Evolutionary conservation across 805 yeast species (phyloP), one percentile per base, ranked within the genome.

Genomic region (Candida quercuum): DNA sequence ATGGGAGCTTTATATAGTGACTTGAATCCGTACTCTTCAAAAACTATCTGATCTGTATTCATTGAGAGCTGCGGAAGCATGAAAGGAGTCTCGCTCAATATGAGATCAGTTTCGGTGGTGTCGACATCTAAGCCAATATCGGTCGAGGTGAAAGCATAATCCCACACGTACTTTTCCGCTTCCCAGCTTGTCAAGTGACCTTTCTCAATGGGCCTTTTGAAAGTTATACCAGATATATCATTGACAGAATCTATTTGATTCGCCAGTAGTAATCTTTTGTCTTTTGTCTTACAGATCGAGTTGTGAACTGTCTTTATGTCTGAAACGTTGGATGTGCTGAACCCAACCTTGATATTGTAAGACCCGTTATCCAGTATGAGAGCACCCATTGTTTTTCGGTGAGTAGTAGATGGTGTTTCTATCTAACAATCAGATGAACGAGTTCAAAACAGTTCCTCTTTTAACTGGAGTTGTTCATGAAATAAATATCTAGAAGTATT

Each of bases 151-250:
- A 66, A 60, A 28, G 65, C 63, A 46, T 82, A 77, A 57, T 93
- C 98, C 99, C 98, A 93, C 2, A 93, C 72, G 17, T 82, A 81
- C 51, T 82, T 83, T 55, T 93, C 88, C 3, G 85, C 64, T 45
- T 86, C 95, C 99, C 98, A 93, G 27, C 91, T 86, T 0, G 81
- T 78, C 36, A 93, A 64, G 48, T 89, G 94, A 3, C 97, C 97
- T 48, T 81, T 79, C 45, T 88, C 96, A 40, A 78, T 77, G 0
- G 99, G 97, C 38, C 98, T 67, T 42, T 82, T 73, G 59, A 82
- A 75, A 16, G 72, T 71, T 6, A 89, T 69, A 1, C 88, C 86
- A 0, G 94, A 78, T 26, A 78, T 78, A 53, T 88, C 93, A 42
- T 72, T 75, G 33, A 91, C 76, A 13, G 69, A 66, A 14, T 71